Conservation (phyloP, 805 yeast genomes). For the Saturnispora galanensis region DNA sequence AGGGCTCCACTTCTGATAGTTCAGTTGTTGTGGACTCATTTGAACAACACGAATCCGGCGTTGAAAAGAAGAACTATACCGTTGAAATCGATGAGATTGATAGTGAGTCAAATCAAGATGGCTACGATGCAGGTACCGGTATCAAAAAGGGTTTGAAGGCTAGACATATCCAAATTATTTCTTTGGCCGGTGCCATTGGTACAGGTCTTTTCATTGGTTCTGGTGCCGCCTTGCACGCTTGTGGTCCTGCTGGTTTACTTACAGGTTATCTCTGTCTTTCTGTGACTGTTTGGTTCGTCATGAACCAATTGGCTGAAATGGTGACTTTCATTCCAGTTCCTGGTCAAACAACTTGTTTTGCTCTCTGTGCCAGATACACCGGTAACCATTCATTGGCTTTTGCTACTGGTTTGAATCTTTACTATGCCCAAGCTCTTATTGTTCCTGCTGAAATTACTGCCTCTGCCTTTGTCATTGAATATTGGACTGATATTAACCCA, state of each 20-base stretch:
- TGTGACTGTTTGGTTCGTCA: slow-evolving; percentile 52
- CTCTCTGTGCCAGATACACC: slow-evolving; percentile 22
- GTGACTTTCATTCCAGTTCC: slow-evolving; percentile 52
- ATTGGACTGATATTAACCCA: slow-evolving; percentile 43
- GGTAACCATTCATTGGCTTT: slow-evolving; percentile 23
- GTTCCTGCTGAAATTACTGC: slow-evolving; percentile 47
- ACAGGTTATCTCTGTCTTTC: slow-evolving; percentile 57
- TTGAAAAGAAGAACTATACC: slow-evolving; percentile 3
- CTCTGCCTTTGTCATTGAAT: slow-evolving; percentile 48
- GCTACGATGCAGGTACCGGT: slow-evolving; percentile 3
- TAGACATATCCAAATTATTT: slow-evolving; percentile 52
- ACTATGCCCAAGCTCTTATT: slow-evolving; percentile 25
- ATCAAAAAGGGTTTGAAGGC: slow-evolving; percentile 35
- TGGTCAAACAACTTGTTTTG: slow-evolving; percentile 33
- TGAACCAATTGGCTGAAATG: slow-evolving; percentile 57
- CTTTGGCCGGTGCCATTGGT: slow-evolving; percentile 67
- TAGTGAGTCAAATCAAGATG: neutral
- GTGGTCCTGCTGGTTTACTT: slow-evolving; percentile 32
- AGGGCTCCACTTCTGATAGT: neutral
- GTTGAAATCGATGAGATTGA: slow-evolving; percentile 6
- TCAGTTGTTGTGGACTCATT: neutral
- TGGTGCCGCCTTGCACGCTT: slow-evolving; percentile 31
- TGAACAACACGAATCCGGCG: neutral
- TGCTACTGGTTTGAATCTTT: slow-evolving; percentile 31
- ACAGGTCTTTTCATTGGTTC: slow-evolving; percentile 47